Evolutionary conservation across 768 basidiomycete species (phyloP).

Genomic region (Mycena belliarum): DNA sequence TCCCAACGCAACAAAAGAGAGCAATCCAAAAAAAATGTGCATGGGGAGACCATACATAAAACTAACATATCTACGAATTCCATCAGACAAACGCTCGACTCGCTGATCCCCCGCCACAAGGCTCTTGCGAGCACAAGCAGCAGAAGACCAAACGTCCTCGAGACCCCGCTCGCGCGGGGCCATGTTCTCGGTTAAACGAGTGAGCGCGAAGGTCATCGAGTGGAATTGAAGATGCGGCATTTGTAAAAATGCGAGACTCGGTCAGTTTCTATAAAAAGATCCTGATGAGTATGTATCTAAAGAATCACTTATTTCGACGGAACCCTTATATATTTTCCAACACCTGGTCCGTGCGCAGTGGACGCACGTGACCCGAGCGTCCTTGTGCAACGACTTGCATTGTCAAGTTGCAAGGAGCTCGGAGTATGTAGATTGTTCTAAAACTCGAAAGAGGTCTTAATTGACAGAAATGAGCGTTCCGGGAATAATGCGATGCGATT

Average conservation of each 20-base stretch:
- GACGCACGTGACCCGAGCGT: background rate
- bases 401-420: too few relatives aligned
- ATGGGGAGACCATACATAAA: too few relatives aligned
- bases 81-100: constrained; percentile 57
- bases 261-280: constrained; percentile 75
- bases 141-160: constrained; percentile 55
- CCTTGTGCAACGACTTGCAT: too few relatives aligned
- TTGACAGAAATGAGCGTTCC: background rate
- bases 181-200: constrained; percentile 66
- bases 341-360: constrained; percentile 37
- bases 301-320: constrained; percentile 26
- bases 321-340: constrained; percentile 35
- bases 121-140: constrained; percentile 25
- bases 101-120: constrained; percentile 38
- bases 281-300: constrained; percentile 72
- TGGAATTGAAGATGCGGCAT: constrained; percentile 65
- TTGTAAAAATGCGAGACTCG: constrained; percentile 73
- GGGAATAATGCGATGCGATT: constrained; percentile 12
- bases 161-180: constrained; percentile 34
- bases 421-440: too few relatives aligned
- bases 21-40: too few relatives aligned
- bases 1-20: too few relatives aligned
- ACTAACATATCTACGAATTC: constrained; percentile 26
- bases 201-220: constrained; percentile 56
- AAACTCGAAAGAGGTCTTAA: background rate